A percentile compares a stretch with the other conserved stretches of the same genome.
Conservation (phyloP, 2,329 filamentous ascomycete genomes). For the Trichophyton verrucosum region DNA sequence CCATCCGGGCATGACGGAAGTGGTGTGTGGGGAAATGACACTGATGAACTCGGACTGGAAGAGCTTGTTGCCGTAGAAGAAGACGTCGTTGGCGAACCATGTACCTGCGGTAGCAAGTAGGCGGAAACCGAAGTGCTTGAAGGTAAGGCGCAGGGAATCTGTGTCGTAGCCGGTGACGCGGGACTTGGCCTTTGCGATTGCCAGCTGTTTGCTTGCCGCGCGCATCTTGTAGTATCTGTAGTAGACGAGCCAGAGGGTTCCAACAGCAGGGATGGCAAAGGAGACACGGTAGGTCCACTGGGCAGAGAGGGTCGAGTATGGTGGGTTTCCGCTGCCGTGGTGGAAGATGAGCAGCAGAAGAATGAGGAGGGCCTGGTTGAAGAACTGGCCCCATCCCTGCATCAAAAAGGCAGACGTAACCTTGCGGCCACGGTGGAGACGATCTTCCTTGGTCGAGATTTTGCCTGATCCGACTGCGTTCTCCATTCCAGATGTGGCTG, state of each 20-base stretch:
- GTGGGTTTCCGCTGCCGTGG: conserved; percentile 59
- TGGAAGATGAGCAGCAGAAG: conserved; percentile 80
- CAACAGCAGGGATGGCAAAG: conserved; percentile 80
- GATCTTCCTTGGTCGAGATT: conserved; percentile 80
- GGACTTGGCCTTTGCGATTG: conserved; percentile 69
- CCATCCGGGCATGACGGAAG: conserved; percentile 75
- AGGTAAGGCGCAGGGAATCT: conserved; percentile 65
- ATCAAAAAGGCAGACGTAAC: conserved; percentile 94
- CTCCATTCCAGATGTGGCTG: conserved; percentile 88
- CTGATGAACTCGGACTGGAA: conserved; percentile 86
- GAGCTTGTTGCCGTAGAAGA: conserved; percentile 98
- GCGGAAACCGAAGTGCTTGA: conserved; percentile 74
- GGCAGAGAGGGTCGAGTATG: conserved; percentile 63
- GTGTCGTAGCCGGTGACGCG: conserved; percentile 87
- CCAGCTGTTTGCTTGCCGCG: conserved; percentile 69
- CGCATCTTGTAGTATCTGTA: conserved; percentile 94
- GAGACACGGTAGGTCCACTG: conserved; percentile 90
- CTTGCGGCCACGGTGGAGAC: conserved; percentile 88
- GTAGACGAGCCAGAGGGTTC: conserved; percentile 90
- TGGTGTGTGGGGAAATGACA: conserved; percentile 57
- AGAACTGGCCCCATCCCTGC: conserved; percentile 95
- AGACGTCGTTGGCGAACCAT: conserved; percentile 96
- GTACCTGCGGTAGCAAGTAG: conserved; percentile 73
- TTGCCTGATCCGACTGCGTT: conserved; percentile 75
- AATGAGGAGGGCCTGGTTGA: conserved; percentile 86